Evolutionary conservation across 106 monocot species (phyloP).

Genomic region (Dioscorea dumetorum): DNA sequence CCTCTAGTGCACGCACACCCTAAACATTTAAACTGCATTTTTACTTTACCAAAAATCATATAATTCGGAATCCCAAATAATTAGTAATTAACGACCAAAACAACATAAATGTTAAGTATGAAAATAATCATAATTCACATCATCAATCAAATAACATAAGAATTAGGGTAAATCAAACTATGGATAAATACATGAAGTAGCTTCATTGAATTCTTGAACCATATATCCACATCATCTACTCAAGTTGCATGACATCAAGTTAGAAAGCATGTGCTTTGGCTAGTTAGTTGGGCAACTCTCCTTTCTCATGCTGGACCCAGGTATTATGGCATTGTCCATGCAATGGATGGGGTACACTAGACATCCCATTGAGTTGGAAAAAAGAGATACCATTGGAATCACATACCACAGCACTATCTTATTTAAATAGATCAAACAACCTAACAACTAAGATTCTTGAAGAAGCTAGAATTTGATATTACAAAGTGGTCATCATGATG

Average conservation of each 20-base stretch:
- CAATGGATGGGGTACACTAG: background rate
- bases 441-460: background rate
- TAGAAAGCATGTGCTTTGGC: constrained; percentile 1
- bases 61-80: no score
- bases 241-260: background rate
- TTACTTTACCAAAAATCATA: no score
- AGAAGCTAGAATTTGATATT: background rate
- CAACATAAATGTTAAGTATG: no score
- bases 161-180: no score
- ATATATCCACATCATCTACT: background rate
- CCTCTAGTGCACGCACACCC: no score
- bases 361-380: background rate
- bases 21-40: no score
- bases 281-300: background rate
- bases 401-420: background rate
- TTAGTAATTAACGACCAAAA: no score
- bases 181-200: no score
- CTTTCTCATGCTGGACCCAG: background rate
- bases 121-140: no score
- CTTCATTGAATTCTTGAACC: no score
- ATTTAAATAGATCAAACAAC: background rate
- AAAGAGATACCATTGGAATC: background rate
- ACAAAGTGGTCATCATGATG: background rate
- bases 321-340: background rate
- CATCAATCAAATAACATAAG: no score